phyloP scores from a whole-genome alignment of 305 asterid genomes.

The Fraxinus dipetala region DNA sequence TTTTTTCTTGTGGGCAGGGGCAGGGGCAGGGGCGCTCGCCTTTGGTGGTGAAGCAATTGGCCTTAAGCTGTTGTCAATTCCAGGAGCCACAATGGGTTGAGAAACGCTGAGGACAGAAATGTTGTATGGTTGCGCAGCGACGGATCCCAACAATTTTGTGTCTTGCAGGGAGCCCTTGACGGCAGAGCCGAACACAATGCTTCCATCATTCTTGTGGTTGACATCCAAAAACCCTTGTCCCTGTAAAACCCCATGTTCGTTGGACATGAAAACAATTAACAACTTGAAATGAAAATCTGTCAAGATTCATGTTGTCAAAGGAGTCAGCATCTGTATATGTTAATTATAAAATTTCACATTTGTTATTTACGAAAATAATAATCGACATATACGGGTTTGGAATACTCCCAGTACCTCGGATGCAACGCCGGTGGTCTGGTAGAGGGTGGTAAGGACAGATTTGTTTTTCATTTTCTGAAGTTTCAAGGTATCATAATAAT shows the following conservation, averaged over 20 bases:
- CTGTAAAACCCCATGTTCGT: not conserved
- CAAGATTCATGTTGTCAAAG: not conserved
- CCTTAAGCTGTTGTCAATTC: slow-evolving; percentile 34
- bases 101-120: slow-evolving; percentile 51
- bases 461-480: slow-evolving; percentile 36
- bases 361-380: no score
- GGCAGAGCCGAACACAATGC: slow-evolving; percentile 55
- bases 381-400: not conserved
- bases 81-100: slow-evolving; percentile 36
- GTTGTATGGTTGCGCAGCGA: slow-evolving; percentile 47
- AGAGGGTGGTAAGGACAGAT: slow-evolving; percentile 49
- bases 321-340: not conserved
- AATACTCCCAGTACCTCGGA: not conserved
- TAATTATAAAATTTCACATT: not conserved
- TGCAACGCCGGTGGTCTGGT: slow-evolving; percentile 38
- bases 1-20: slow-evolving; percentile 7
- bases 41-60: slow-evolving; percentile 22
- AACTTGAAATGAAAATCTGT: not conserved
- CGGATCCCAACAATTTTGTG: slow-evolving; percentile 28
- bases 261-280: not conserved
- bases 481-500: slow-evolving; percentile 53
- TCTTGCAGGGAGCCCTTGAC: slow-evolving; percentile 34
- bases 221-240: slow-evolving; percentile 56
- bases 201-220: slow-evolving; percentile 28
- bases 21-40: slow-evolving; percentile 13